These are phyloP conservation scores for Triticum monococcum DNA, from an alignment of 176 grass and related monocot species.

Conservation along the genomic window DNA sequence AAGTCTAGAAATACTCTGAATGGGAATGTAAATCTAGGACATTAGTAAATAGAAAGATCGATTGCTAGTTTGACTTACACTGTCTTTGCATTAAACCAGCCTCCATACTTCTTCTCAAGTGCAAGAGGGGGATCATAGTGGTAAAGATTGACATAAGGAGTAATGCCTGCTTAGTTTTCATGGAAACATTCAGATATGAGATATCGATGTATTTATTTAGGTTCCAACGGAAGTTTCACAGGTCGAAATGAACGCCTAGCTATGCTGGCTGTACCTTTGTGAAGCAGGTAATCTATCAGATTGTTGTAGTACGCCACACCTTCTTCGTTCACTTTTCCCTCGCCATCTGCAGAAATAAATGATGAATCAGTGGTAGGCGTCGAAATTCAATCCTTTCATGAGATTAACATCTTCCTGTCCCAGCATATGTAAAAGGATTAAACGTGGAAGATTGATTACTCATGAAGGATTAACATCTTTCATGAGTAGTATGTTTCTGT, in stretches of 20 bases:
- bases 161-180: conserved; percentile 43
- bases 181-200: conserved; percentile 21
- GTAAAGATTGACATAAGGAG: conserved; percentile 61
- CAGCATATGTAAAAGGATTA: not conserved
- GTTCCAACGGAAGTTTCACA: conserved; percentile 19
- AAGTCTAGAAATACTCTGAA: not conserved
- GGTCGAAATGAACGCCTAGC: not conserved
- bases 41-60: conserved; percentile 11
- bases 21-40: not conserved
- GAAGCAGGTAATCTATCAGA: conserved; percentile 70
- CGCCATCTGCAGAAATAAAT: conserved; percentile 41
- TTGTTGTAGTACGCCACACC: conserved; percentile 75
- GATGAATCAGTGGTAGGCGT: conserved; percentile 41
- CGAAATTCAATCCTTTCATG: conserved; percentile 62
- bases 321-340: conserved; percentile 54
- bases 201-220: not conserved
- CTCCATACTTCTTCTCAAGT: conserved; percentile 66
- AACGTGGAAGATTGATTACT: not conserved
- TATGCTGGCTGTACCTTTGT: conserved; percentile 29
- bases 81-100: conserved; percentile 56
- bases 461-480: too few relatives aligned
- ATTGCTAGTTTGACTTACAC: conserved; percentile 42
- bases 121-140: conserved; percentile 69
- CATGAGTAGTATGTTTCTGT: not conserved
- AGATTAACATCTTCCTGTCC: conserved; percentile 53